Conservation (phyloP, 75 land plant genomes). For the Pinus taeda region DNA sequence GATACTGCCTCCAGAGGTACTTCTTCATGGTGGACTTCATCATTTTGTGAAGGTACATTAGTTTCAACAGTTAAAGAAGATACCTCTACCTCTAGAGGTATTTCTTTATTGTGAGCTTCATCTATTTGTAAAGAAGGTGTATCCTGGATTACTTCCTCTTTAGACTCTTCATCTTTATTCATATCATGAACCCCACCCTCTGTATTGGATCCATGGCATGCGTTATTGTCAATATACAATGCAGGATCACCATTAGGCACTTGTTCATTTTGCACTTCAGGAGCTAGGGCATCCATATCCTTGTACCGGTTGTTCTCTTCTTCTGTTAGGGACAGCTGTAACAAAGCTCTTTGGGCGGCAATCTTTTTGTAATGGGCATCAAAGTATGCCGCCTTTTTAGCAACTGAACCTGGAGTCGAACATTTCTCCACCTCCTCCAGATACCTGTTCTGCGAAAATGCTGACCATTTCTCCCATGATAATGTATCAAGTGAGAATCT, state of each 20-base stretch:
- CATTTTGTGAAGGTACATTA: neutral
- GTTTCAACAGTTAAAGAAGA: neutral
- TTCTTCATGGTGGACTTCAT: neutral
- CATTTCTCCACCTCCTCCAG: conserved; percentile 47
- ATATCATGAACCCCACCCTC: neutral
- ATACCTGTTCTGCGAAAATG: conserved; percentile 28
- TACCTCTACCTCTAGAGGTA: neutral
- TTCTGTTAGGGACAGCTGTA: neutral
- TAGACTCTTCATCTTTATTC: neutral
- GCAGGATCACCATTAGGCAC: neutral
- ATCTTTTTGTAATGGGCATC: conserved; percentile 34
- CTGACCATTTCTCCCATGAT: conserved; percentile 46
- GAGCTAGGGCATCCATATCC: neutral
- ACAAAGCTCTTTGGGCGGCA: conserved; percentile 23
- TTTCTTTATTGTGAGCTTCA: neutral
- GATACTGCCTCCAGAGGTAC: neutral
- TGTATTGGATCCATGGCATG: neutral
- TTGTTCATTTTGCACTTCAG: neutral
- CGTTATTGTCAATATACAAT: neutral
- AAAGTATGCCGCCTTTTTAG: conserved; percentile 42
- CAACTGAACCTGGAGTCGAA: conserved; percentile 38
- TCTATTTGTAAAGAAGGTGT: neutral
- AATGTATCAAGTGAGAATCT: conserved; percentile 30
- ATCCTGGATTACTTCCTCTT: neutral
- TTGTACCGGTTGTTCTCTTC: neutral